Evolutionary conservation across 2,329 filamentous ascomycete genomes (phyloP).

Genomic region (Apiospora koreana): DNA sequence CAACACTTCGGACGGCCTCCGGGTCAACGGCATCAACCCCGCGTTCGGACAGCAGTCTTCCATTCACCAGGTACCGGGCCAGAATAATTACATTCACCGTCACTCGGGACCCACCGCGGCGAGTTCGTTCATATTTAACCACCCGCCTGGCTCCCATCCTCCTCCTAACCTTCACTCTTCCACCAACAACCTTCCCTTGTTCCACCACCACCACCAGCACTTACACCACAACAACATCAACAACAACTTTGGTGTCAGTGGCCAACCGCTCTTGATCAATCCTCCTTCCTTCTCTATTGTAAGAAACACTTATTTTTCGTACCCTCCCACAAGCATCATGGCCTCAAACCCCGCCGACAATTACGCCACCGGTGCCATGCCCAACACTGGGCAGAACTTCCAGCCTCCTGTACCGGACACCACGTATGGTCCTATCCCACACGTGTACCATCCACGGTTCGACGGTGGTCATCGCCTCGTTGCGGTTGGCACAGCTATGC

Average conservation of each 20-base stretch:
- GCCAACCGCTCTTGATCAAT: constrained; percentile 15
- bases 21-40: constrained; percentile 21
- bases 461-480: constrained; percentile 35
- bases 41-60: constrained; percentile 20
- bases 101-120: not conserved
- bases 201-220: not conserved
- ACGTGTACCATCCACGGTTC: constrained; percentile 57
- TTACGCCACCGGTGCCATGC: constrained; percentile 45
- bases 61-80: constrained; percentile 20
- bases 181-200: not conserved
- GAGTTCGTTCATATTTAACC: not conserved
- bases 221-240: not conserved
- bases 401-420: constrained; percentile 62
- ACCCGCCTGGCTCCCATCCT: not conserved
- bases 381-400: constrained; percentile 49
- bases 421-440: constrained; percentile 54
- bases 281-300: constrained; percentile 16
- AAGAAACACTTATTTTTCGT: constrained; percentile 17
- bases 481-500: constrained; percentile 10
- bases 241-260: constrained; percentile 13
- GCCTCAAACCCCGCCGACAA: constrained; percentile 28
- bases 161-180: not conserved
- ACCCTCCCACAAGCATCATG: no score
- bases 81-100: not conserved
- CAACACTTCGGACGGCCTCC: constrained; percentile 21